Conservation (phyloP, 768 basidiomycete genomes). For the Leucocoprinus birnbaumii region DNA sequence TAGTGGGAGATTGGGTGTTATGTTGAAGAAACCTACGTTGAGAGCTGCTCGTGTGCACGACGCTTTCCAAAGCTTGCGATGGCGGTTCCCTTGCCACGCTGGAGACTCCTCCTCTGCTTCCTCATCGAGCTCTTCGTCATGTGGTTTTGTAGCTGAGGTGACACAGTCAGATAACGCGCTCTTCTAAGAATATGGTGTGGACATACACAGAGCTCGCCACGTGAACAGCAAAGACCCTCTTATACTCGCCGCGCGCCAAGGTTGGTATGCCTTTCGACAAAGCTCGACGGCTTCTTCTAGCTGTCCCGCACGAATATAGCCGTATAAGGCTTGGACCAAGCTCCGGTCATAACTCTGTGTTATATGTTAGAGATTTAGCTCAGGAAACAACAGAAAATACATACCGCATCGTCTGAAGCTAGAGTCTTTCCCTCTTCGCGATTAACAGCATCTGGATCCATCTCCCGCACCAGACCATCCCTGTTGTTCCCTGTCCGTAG, state of each 20-base stretch:
- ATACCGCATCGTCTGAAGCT: constrained; percentile 77
- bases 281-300: constrained; percentile 82
- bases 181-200: background rate
- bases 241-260: constrained; percentile 90
- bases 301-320: constrained; percentile 80
- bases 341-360: constrained; percentile 77
- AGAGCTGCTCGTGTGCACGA: constrained; percentile 78
- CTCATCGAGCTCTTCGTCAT: constrained; percentile 49
- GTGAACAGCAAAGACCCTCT: constrained; percentile 78
- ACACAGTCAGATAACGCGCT: background rate
- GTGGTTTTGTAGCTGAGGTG: constrained; percentile 29
- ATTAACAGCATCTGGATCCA: constrained; percentile 82
- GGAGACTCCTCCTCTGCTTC: constrained; percentile 50
- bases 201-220: constrained; percentile 71
- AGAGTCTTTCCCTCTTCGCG: constrained; percentile 55
- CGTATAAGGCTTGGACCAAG: constrained; percentile 73
- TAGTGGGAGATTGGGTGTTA: background rate
- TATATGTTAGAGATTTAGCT: background rate
- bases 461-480: constrained; percentile 54
- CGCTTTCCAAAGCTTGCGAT: constrained; percentile 83
- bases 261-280: constrained; percentile 79
- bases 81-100: constrained; percentile 71
- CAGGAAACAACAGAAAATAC: constrained; percentile 17
- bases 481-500: constrained; percentile 45
- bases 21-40: constrained; percentile 45